Conservation (phyloP, 495 filamentous ascomycete species). For the Aspergillus affinis region DNA sequence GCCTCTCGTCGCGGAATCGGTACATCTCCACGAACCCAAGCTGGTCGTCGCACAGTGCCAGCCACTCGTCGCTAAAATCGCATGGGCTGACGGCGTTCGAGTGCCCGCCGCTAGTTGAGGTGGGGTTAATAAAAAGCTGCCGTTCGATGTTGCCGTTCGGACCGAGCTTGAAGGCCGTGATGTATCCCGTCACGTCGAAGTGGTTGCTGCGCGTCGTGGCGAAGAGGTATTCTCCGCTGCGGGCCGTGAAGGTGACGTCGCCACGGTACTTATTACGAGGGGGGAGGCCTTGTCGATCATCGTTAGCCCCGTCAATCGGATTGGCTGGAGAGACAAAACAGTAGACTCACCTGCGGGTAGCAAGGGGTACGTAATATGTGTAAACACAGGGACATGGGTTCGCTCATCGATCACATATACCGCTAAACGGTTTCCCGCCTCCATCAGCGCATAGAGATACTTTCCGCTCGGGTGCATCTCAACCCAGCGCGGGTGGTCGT, state of each 20-base stretch:
- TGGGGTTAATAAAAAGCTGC: conserved; percentile 77
- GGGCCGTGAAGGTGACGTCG: conserved; percentile 70
- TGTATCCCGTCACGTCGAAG: conserved; percentile 74
- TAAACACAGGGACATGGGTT: conserved; percentile 79
- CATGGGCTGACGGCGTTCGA: conserved; percentile 80
- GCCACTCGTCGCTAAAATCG: conserved; percentile 79
- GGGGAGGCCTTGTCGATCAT: conserved; percentile 37
- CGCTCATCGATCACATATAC: conserved; percentile 76
- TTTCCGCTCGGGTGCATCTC: conserved; percentile 73
- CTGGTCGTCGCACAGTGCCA: conserved; percentile 82
- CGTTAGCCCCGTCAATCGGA: conserved; percentile 20
- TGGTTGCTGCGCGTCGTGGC: conserved; percentile 77
- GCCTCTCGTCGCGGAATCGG: conserved; percentile 73
- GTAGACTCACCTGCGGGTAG: conserved; percentile 62
- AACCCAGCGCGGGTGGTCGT: conserved; percentile 82
- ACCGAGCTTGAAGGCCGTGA: conserved; percentile 73
- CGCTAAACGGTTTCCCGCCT: conserved; percentile 75
- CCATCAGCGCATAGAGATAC: conserved; percentile 83
- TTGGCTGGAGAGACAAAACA: background rate
- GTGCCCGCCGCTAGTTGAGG: conserved; percentile 81
- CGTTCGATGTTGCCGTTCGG: conserved; percentile 67
- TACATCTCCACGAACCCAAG: conserved; percentile 85
- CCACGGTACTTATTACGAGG: conserved; percentile 63
- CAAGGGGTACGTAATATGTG: conserved; percentile 70
- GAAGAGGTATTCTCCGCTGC: conserved; percentile 68